Base-by-base conservation (phyloP, 2,329 filamentous ascomycete species). In the Juglanconis juglandina region DNA sequence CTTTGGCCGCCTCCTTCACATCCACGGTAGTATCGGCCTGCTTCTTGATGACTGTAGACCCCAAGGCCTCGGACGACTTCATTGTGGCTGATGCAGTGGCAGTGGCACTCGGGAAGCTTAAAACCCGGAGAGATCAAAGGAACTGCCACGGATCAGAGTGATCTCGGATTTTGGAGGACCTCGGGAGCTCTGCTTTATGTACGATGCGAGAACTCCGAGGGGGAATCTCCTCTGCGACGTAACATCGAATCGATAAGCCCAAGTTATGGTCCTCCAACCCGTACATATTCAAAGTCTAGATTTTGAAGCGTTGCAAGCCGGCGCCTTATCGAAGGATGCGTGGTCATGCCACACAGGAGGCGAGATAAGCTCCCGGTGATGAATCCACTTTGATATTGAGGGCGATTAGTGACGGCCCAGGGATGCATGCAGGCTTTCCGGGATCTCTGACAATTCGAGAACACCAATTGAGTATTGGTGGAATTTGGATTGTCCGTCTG, bases 1-100 rank as follows among this genome's bases (percentile, higher is more conserved):
- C 65, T 32, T 55, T 42, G 14, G 53, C 58, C 9, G 58, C 49
- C 30, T 64, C 55, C 24, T 48, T 34, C 33, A 64, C 62, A 8
- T 62, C 56, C 37, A 59, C 30, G 10, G 52, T 30, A 32, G 44
- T 39, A 13, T 53, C 41, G 11, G 17, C 32, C 13, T 55, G 46
- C 49, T 63, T 63, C 24, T 60, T 58, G 3, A 46, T 14, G 13
- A 35, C 48, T 37, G 52, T 32, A 24, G 56, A 52, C 37, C 33
- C 35, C 14, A 11, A 13, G n/a, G 51, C 41, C 35, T 33, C 50
- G 13, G 44, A 35, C 17, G 56, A 42, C n/a, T 56, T 30, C 46
- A 56, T 56, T 5, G 10, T 56, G 17, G 3, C 13, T 6, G 41
- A n/a, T 9, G 14, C n/a, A n/a, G 32, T 17, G 4, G 14, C 13